A percentile compares a stretch with the other conserved stretches of the same genome.
phyloP scores from a whole-genome alignment of 2,329 filamentous ascomycete genomes.

The Sporothrix variecibatus region DNA sequence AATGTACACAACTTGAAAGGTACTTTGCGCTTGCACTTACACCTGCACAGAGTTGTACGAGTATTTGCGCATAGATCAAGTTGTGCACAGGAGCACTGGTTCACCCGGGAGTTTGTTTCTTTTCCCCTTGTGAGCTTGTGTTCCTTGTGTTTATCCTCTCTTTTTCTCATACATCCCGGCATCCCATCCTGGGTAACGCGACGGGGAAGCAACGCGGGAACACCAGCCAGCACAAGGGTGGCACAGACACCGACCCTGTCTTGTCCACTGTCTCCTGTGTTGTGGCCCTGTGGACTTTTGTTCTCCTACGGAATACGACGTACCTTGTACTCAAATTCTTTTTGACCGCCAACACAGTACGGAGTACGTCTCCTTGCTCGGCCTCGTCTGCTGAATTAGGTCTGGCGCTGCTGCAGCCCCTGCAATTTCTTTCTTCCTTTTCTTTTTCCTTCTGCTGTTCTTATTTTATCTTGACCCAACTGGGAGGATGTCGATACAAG shows the following conservation, averaged over 20 bases:
- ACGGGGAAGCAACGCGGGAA: not conserved
- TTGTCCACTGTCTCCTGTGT: not conserved
- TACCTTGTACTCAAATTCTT: not conserved
- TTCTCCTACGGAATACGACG: too few species aligned
- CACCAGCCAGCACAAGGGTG: conserved; percentile 13
- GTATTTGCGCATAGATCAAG: conserved; percentile 16
- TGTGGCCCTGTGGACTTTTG: not conserved
- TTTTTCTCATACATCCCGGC: not conserved
- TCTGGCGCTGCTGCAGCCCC: conserved; percentile 9
- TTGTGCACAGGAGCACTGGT: not conserved
- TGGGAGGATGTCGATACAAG: not conserved
- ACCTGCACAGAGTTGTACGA: not conserved
- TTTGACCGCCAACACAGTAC: too few species aligned
- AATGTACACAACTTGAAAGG: not conserved
- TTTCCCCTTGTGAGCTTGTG: not conserved
- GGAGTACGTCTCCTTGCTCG: not conserved
- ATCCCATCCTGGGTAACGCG: conserved; percentile 3
- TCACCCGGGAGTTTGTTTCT: conserved; percentile 1
- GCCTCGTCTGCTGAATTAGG: not conserved
- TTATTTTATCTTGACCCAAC: not conserved
- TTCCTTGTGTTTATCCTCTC: not conserved
- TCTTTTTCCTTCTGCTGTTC: not conserved
- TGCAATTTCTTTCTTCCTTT: not conserved
- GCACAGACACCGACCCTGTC: not conserved
- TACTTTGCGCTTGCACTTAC: not conserved